phyloP scores from a whole-genome alignment of 305 asterid species.

The Stenogyne calaminthoides region DNA sequence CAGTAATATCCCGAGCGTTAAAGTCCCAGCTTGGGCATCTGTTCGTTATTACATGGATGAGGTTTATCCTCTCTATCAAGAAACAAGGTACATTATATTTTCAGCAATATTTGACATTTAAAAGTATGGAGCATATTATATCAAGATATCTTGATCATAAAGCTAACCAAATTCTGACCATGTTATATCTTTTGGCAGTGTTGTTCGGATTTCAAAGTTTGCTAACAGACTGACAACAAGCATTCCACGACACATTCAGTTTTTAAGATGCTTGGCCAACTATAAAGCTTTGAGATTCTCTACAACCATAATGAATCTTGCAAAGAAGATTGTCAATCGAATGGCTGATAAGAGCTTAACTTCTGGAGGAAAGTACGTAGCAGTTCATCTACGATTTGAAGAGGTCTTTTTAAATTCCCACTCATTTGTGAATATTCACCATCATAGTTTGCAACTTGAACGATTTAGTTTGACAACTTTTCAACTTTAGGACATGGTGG shows the following conservation, averaged over 20 bases:
- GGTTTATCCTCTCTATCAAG: conserved; percentile 69
- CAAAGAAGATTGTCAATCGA: conserved; percentile 53
- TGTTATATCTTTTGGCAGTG: conserved; percentile 47
- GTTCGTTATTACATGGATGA: conserved; percentile 70
- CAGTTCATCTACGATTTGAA: conserved; percentile 88
- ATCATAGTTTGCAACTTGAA: conserved; percentile 6
- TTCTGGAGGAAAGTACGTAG: conserved; percentile 66
- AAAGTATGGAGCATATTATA: not conserved
- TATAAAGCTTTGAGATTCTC: conserved; percentile 84
- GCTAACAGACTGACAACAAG: conserved; percentile 80
- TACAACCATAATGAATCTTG: conserved; percentile 56
- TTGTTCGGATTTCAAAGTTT: conserved; percentile 77
- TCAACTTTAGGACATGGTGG: conserved; percentile 80
- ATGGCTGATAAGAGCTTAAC: conserved; percentile 64
- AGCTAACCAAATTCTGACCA: not conserved
- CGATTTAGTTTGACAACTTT: not conserved
- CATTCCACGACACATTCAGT: conserved; percentile 75
- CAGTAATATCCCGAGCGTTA: conserved; percentile 61
- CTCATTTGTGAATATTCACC: not conserved
- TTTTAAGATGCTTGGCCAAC: conserved; percentile 76
- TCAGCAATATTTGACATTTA: conserved; percentile 2
- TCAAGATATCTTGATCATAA: conserved; percentile 3
- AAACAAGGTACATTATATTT: conserved; percentile 49
- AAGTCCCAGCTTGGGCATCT: conserved; percentile 84
- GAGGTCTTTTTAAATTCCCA: conserved; percentile 47